Conservation (phyloP, 2,329 filamentous ascomycete genomes). For the Nothomitra cinnamomea region DNA sequence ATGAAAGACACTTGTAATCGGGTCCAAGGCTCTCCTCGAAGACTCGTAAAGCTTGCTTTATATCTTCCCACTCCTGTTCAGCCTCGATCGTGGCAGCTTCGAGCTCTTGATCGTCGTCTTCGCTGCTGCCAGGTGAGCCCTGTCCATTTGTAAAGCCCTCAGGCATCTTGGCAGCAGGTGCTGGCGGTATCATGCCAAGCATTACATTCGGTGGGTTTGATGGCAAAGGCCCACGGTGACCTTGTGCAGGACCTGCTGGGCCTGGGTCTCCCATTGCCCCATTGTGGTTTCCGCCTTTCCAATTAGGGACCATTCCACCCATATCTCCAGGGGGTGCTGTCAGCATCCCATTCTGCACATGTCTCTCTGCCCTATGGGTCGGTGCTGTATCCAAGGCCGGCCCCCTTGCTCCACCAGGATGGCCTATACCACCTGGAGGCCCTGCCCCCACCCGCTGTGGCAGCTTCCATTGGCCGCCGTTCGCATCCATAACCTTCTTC, state of each 20-base stretch:
- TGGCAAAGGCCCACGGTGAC: neutral
- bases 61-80: constrained; percentile 59
- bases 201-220: constrained; percentile 14
- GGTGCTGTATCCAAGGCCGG: neutral
- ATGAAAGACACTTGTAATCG: constrained; percentile 57
- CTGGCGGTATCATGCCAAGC: constrained; percentile 31
- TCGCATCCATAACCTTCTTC: constrained; percentile 43
- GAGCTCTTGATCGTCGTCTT: constrained; percentile 37
- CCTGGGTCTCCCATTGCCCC: neutral
- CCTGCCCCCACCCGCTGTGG: constrained; percentile 27
- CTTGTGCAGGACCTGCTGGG: neutral
- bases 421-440: neutral
- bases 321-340: neutral
- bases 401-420: neutral
- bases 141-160: constrained; percentile 33
- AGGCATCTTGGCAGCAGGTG: constrained; percentile 26
- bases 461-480: constrained; percentile 39
- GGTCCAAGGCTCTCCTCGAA: constrained; percentile 50
- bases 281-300: neutral
- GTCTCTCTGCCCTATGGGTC: neutral
- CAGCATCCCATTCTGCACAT: neutral
- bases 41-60: constrained; percentile 51
- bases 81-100: constrained; percentile 51
- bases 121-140: constrained; percentile 17
- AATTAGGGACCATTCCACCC: neutral